A percentile compares a stretch with the other conserved stretches of the same genome.
Conservation (phyloP, 139 green algal species). For the Chlorella vulgaris region DNA sequence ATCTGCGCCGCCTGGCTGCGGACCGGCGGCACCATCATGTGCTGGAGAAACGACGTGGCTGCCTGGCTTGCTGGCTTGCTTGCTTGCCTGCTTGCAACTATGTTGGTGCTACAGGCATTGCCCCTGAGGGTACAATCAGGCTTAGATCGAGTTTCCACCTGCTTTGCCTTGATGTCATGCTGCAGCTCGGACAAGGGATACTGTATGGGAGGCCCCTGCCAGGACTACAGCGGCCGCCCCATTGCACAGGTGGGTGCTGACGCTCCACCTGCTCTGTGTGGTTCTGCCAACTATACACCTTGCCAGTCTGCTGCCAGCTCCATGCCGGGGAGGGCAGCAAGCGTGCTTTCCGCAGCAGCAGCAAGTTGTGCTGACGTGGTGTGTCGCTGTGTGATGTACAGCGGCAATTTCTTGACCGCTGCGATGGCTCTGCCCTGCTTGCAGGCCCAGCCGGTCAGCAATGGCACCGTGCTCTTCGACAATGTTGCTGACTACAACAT, state of each 20-base stretch:
- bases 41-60: too few species aligned
- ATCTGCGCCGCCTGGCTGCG: neutral
- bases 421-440: neutral
- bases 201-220: neutral
- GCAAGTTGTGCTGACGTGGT: neutral
- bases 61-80: too few species aligned
- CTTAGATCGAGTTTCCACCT: neutral
- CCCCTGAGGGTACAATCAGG: neutral
- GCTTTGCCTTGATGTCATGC: neutral
- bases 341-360: neutral
- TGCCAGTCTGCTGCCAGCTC: neutral
- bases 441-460: neutral
- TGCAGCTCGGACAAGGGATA: conserved; percentile 11
- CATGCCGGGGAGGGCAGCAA: too few species aligned
- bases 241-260: conserved; percentile 5
- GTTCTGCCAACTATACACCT: neutral
- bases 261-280: neutral
- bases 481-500: neutral
- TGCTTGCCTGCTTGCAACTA: neutral
- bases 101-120: neutral
- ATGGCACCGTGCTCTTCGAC: neutral
- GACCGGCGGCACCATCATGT: neutral
- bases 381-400: neutral
- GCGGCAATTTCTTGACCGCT: too few species aligned
- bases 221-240: conserved; percentile 1